These are phyloP conservation scores for Cunninghamia lanceolata DNA, from an alignment of 75 land plant genomes.

Conservation along the genomic window DNA sequence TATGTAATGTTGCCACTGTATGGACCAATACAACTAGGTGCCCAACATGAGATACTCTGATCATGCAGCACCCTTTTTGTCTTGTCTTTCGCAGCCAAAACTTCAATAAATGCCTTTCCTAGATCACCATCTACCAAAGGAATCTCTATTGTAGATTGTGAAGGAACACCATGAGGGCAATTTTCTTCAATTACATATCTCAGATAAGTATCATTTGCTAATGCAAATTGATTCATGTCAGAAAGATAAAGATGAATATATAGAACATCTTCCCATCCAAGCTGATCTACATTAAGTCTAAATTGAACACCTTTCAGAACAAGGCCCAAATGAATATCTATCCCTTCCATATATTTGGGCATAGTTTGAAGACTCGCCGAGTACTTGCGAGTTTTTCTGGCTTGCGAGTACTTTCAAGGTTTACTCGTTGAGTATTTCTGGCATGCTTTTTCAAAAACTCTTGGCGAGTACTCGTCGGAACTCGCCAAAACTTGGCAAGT, in stretches of 20 bases:
- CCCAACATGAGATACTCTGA: constrained; percentile 97
- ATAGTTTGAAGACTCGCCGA: too few species aligned
- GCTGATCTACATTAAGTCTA: constrained; percentile 37
- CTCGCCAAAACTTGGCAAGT: too few species aligned
- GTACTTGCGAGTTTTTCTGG: too few species aligned
- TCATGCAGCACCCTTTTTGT: constrained; percentile 87
- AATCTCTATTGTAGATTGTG: constrained; percentile 79
- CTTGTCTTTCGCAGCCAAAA: constrained; percentile 50
- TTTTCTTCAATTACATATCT: constrained; percentile 64
- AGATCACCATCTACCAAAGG: constrained; percentile 47
- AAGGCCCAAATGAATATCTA: constrained; percentile 41
- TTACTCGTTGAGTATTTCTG: too few species aligned
- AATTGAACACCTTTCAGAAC: constrained; percentile 48
- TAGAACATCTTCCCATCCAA: constrained; percentile 76
- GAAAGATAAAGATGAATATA: too few species aligned
- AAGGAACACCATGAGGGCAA: constrained; percentile 87
- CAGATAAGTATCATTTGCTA: constrained; percentile 74
- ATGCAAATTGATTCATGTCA: constrained; percentile 58
- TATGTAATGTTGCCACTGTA: constrained; percentile 93
- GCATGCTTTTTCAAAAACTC: too few species aligned
- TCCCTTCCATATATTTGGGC: constrained; percentile 36
- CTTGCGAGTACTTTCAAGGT: too few species aligned
- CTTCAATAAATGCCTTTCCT: constrained; percentile 80
- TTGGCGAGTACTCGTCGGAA: too few species aligned
- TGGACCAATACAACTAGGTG: constrained; percentile 98